Percentiles rank a stretch among this genome's conserved stretches.
Evolutionary conservation across 495 filamentous ascomycete genomes (phyloP).

Genomic region (Recurvomyces mirabilis): DNA sequence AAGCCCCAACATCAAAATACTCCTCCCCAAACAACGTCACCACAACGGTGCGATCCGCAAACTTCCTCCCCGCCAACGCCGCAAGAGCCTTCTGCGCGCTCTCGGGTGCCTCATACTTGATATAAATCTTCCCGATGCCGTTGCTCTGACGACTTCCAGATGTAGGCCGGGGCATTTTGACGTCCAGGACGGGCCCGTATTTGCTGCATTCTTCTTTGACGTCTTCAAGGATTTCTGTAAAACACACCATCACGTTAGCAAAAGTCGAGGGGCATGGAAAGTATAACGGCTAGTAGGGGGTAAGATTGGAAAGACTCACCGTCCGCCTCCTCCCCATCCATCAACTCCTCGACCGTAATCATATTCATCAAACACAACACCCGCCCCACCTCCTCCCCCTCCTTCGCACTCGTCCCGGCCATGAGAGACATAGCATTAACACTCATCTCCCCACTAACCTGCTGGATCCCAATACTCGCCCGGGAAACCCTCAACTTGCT

Average conservation of each 20-base stretch:
- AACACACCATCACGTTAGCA: not conserved
- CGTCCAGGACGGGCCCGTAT: constrained; percentile 67
- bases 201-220: constrained; percentile 85
- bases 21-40: constrained; percentile 84
- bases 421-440: constrained; percentile 99
- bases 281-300: no score
- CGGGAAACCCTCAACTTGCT: constrained; percentile 72
- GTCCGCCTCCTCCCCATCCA: constrained; percentile 89
- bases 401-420: constrained; percentile 69
- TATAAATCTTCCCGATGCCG: constrained; percentile 94
- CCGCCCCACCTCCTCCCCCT: constrained; percentile 58
- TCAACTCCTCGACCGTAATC: constrained; percentile 90
- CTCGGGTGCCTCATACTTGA: constrained; percentile 77
- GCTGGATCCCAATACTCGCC: constrained; percentile 84
- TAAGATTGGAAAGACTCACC: constrained; percentile 39
- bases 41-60: constrained; percentile 89
- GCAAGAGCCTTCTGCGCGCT: constrained; percentile 73
- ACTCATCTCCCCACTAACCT: constrained; percentile 86
- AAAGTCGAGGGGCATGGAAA: no score
- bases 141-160: constrained; percentile 68
- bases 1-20: constrained; percentile 28
- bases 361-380: constrained; percentile 93
- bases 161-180: constrained; percentile 84
- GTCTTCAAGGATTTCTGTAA: constrained; percentile 82
- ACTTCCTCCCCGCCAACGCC: constrained; percentile 84